phyloP scores from a whole-genome alignment of 441 rosid genomes.

The California macrophylla region DNA sequence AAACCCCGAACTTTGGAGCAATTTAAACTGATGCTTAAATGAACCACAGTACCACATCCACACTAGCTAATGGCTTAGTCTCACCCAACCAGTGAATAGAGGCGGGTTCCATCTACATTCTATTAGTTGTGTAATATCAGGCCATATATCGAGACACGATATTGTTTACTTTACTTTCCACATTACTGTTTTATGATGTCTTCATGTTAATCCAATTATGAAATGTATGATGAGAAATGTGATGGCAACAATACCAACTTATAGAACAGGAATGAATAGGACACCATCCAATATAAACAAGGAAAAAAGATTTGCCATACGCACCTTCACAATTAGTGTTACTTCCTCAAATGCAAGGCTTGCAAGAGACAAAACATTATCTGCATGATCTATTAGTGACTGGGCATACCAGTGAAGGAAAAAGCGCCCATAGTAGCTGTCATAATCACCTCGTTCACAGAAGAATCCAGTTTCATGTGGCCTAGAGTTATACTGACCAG shows the following conservation, averaged over 20 bases:
- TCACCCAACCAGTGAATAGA: neutral
- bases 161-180: neutral
- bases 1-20: neutral
- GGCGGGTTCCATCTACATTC: neutral
- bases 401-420: slow-evolving; percentile 67
- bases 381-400: slow-evolving; percentile 43
- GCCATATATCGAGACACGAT: neutral
- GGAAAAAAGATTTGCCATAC: too few species aligned
- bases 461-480: slow-evolving; percentile 67
- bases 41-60: neutral
- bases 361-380: slow-evolving; percentile 56
- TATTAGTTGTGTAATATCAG: neutral
- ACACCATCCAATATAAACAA: neutral
- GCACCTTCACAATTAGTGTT: slow-evolving; percentile 53
- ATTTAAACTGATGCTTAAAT: neutral
- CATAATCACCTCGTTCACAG: slow-evolving; percentile 65
- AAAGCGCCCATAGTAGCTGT: slow-evolving; percentile 70
- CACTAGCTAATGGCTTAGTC: neutral
- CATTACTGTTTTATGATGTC: too few species aligned
- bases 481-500: slow-evolving; percentile 57
- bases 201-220: neutral
- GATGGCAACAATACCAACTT: neutral
- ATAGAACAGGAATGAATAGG: neutral
- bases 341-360: slow-evolving; percentile 62
- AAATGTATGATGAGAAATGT: neutral